Base-by-base conservation (phyloP, 306 rosid species). In the Quercus cerris region DNA sequence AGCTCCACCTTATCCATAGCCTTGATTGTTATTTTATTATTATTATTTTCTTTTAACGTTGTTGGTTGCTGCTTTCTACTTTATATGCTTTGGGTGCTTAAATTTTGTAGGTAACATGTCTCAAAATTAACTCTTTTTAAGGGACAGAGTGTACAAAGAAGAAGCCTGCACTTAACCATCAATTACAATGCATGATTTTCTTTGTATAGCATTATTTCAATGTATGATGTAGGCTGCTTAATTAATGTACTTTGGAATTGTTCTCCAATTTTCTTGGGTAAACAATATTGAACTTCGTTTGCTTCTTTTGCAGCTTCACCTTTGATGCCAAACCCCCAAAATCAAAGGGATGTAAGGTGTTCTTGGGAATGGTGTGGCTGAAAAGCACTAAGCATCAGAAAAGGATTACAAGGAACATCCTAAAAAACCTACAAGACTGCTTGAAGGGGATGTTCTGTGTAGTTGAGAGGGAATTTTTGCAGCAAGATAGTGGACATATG, bases 351-450 rank as follows among this genome's bases (percentile, higher is more conserved):
- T 95, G 98, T 75, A 89, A 75, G 80, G 96, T 95, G 31, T 84
- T 62, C 74, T 90, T 89, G 86, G 99, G 97, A 78, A 82, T 90
- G 74, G 97, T 91, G 58, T 95, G 98, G 98, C 92, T 89, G 78
- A 95, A 95, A 88, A 78, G 89, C 86, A 83, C 99, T 14, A 90
- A 84, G 88, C 89, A 89, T 64, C 90, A 87, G 85, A 95, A 91
- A 83, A 90, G 90, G 84, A 90, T 91, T 57, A 80, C 92, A 3
- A 91, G 90, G 85, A 93, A 89, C 77, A 86, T 95, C 84, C 77
- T 86, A 9, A 87, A 89, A 86, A 88, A 88, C 87, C 87, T 84
- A 51, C 81, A 77, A 69, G 86, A 78, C 64, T 84, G 84, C 71
- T 72, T 86, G 75, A 84, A 93, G 87, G 81, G 81, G 20, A 83